Evolutionary conservation across 208 protist genomes (phyloP), one percentile per base, ranked within the genome.

Genomic region (Phytomonas sp.): DNA sequence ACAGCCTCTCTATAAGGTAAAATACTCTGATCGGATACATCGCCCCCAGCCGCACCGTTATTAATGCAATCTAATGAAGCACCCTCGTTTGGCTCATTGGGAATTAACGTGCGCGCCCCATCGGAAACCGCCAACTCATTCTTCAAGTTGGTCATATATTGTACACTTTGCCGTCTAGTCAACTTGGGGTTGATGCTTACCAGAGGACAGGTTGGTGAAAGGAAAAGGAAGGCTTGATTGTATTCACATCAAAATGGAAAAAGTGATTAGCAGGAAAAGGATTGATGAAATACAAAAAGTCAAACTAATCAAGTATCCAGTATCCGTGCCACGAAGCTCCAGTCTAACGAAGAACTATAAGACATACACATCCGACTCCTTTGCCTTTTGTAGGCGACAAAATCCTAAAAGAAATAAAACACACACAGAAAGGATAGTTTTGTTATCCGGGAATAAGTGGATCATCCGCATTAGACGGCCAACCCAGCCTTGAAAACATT

Each of bases 401-500:
- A 56, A 66, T 29, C 40, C 12, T 33, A 62, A 60, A 71, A 71
- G 66, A 2, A 59, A 68, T 66, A 19, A 29, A 29, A 40, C 10
- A 59, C 0, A 69, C 8, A 7, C 42, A 7, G 23, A 31, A 30
- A 33, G 29, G 36, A 65, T 60, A 6, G 60, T 26, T 63, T 0
- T 72, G 29, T 78, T 69, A 95, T 16, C 91, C 91, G 19, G 91
- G 91, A 45, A 95, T 95, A n/a, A 96, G 79, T 4, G 91, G 91
- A 71, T 96, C 91, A 64, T 94, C 87, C 1, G 89, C 91, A 31
- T 96, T 80, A 56, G 73, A 77, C 4, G 88, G 88, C 91, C 91
- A 96, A 34, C 89, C 91, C 59, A 96, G 80, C 29, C 82, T 79
- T 70, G 93, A 81, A 71, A 94, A 97, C 67, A 87, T 92, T 60